A percentile compares a stretch with the other conserved stretches of the same genome.
These are phyloP conservation scores for Xylaria sp. DNA, from an alignment of 2,329 filamentous ascomycete species.

Conservation along the genomic window DNA sequence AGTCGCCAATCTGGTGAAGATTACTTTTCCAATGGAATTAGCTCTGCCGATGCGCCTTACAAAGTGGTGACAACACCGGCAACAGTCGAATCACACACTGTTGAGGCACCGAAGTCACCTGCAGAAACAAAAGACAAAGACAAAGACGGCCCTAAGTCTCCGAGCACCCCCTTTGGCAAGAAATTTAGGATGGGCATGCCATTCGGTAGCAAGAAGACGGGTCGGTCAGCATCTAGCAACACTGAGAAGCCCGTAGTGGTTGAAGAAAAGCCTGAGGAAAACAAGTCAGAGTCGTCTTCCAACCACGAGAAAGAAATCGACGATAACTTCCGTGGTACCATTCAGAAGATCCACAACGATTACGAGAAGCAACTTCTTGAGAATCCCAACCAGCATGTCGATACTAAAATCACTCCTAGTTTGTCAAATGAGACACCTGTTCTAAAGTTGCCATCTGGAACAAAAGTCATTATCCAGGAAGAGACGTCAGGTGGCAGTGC, in stretches of 20 bases:
- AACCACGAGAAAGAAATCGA: slow-evolving; percentile 78
- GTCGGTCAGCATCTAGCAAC: slow-evolving; percentile 71
- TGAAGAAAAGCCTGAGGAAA: slow-evolving; percentile 80
- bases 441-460: slow-evolving; percentile 74
- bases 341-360: slow-evolving; percentile 77
- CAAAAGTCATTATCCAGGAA: slow-evolving; percentile 75
- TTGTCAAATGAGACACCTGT: slow-evolving; percentile 79
- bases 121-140: slow-evolving; percentile 67
- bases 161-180: slow-evolving; percentile 61
- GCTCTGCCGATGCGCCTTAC: slow-evolving; percentile 57
- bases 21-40: slow-evolving; percentile 77
- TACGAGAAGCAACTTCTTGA: slow-evolving; percentile 76
- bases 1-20: slow-evolving; percentile 74
- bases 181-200: slow-evolving; percentile 57
- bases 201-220: slow-evolving; percentile 86
- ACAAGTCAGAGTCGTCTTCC: slow-evolving; percentile 66
- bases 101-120: slow-evolving; percentile 59
- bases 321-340: slow-evolving; percentile 76
- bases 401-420: slow-evolving; percentile 74
- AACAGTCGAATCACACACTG: slow-evolving; percentile 54
- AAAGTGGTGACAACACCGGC: slow-evolving; percentile 61
- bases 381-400: slow-evolving; percentile 63
- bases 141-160: slow-evolving; percentile 66
- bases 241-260: slow-evolving; percentile 77
- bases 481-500: slow-evolving; percentile 75